Evolutionary conservation across 257 asterid species (phyloP), one percentile per base, ranked within the genome.

Genomic region (Przewalskia tangutica): DNA sequence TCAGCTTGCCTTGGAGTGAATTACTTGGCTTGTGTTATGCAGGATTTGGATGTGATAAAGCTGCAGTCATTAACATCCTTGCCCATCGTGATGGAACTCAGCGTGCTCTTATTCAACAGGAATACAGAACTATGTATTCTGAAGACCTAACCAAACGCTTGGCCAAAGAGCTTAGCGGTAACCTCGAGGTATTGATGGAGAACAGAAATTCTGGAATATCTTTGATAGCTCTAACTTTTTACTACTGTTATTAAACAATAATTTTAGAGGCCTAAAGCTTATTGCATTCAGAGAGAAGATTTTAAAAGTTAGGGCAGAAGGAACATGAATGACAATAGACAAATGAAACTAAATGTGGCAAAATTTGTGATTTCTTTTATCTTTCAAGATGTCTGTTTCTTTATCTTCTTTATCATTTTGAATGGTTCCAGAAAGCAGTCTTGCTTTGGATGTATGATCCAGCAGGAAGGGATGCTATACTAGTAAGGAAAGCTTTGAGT

Each of bases 31-130:
- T 50, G 8, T 50, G 27, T 60, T 81, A 4, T 80, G 63, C 85
- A 95, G 98, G 99, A 81, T 90, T 94, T 83, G 99, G 99, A 60
- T 96, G 99, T 60, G 98, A 96, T 82, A 94, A 93, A 79, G 88
- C 92, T 51, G 91, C 92, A 70, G 94, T 96, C 71, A 77, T 96
- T 11, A 89, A 90, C 70, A 91, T 96, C 87, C 97, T 94, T 82
- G 95, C 97, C 51, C 99, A 94, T 83, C 87, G 99, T 78, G 94
- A 96, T 86, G 88, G 93, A 17, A 86, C 95, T 55, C 98, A 93
- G 71, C 99, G 98, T 20, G 84, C 93, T 42, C 89, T 92, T 11
- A 96, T 96, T 70, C 97, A 88, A 82, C 97, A 92, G 23, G 99
- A 96, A 87, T 96, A 93, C 87, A 88, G 84, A 89, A 38, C 87